Conservation (phyloP, 768 basidiomycete species). For the Pisolithus marmoratus region DNA sequence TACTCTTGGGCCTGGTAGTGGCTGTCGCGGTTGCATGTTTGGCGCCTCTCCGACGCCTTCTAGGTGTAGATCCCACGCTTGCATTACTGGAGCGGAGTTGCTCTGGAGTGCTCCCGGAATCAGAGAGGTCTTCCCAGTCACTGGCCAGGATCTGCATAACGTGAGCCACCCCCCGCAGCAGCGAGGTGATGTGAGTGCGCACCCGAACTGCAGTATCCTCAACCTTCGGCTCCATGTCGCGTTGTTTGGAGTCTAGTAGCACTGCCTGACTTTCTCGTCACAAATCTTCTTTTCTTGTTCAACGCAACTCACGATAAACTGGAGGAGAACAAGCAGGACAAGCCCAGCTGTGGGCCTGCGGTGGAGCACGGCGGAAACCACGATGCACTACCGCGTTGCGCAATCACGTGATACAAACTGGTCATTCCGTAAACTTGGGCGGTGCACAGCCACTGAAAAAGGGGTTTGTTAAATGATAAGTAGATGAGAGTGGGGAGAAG, state of each 20-base stretch:
- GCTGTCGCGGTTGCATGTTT: slow-evolving; percentile 17
- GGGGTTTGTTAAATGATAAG: too few species aligned
- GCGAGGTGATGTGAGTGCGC: background rate
- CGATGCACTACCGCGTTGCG: too few species aligned
- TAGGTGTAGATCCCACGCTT: slow-evolving; percentile 15
- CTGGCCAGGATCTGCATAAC: background rate
- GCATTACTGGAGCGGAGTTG: slow-evolving; percentile 2
- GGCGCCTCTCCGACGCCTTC: slow-evolving; percentile 23
- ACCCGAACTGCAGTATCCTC: background rate
- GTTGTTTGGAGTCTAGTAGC: background rate
- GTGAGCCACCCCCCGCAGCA: too few species aligned
- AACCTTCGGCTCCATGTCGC: background rate
- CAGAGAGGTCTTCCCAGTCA: slow-evolving; percentile 33
- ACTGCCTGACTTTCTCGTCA: background rate
- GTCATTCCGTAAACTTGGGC: too few species aligned
- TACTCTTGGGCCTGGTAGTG: slow-evolving; percentile 12
- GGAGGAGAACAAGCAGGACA: too few species aligned
- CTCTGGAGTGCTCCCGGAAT: slow-evolving; percentile 9
- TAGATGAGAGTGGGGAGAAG: too few species aligned
- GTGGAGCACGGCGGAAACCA: too few species aligned
- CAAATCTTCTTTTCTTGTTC: background rate
- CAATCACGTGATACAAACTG: too few species aligned
- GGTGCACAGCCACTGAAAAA: too few species aligned
- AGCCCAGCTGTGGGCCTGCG: too few species aligned
- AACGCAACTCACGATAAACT: too few species aligned